A percentile compares a stretch with the other conserved stretches of the same genome.
phyloP scores from a whole-genome alignment of 1,284 basidiomycete species.

The Lentinula novae-zelandiae region DNA sequence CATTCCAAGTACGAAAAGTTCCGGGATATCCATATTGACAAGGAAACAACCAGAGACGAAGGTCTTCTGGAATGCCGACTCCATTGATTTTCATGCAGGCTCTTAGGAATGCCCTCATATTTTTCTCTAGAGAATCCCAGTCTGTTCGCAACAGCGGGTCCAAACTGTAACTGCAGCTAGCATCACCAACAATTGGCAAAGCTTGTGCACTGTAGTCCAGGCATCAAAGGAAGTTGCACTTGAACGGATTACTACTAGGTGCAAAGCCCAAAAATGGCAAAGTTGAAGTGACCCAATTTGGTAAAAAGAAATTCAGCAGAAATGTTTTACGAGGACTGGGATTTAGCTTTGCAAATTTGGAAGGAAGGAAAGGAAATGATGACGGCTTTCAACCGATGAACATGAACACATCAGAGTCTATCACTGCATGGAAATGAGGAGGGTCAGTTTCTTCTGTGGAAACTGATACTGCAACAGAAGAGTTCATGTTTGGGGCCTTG shows the following conservation, averaged over 20 bases:
- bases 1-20: neutral
- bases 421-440: neutral
- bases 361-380: neutral
- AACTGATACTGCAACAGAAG: too few relatives aligned
- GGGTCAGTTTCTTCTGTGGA: too few relatives aligned
- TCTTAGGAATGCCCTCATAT: neutral
- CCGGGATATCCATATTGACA: neutral
- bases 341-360: neutral
- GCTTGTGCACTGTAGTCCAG: neutral
- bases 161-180: neutral
- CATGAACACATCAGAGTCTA: neutral
- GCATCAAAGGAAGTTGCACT: neutral
- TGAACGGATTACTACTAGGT: neutral
- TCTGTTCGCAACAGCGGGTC: neutral
- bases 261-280: neutral
- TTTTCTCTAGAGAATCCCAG: neutral
- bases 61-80: neutral
- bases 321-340: neutral
- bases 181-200: neutral
- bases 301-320: neutral
- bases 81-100: neutral
- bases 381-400: neutral
- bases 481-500: too few relatives aligned
- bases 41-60: neutral
- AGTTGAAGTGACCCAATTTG: neutral